Evolutionary conservation across 495 filamentous ascomycete genomes (phyloP).

Genomic region (Paragyromitra xinjiangensis): DNA sequence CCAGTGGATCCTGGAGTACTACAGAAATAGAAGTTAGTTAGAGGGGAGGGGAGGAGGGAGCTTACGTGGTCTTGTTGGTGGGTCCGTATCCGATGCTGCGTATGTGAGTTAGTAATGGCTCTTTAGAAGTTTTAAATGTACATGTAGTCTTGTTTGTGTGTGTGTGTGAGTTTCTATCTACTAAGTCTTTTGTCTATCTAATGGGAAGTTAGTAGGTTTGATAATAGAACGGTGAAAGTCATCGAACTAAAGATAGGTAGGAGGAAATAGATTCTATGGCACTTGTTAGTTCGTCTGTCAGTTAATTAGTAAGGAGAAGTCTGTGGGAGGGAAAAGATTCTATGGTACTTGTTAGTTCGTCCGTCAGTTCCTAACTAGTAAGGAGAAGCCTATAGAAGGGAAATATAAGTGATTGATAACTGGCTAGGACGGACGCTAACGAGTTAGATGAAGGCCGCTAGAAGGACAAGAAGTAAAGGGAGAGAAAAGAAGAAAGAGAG

Average conservation of each 20-base stretch:
- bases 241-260: not conserved
- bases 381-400: too few species aligned
- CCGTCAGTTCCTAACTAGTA: not conserved
- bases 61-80: too few species aligned
- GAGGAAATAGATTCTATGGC: not conserved
- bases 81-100: not conserved
- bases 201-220: not conserved
- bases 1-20: not conserved
- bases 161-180: not conserved
- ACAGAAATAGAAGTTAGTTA: too few species aligned
- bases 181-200: not conserved
- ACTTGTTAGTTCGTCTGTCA: not conserved
- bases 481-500: too few species aligned
- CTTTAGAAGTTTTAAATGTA: not conserved
- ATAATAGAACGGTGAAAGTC: not conserved
- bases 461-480: too few species aligned
- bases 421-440: too few species aligned
- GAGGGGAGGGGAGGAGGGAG: too few species aligned
- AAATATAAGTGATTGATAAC: too few species aligned
- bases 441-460: too few species aligned
- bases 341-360: not conserved
- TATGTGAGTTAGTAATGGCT: not conserved
- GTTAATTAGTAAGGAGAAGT: not conserved
- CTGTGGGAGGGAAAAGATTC: not conserved
- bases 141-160: not conserved